Percentiles rank a stretch among this genome's conserved stretches.
Evolutionary conservation across 306 rosid species (phyloP).

Genomic region (Senna siamea): DNA sequence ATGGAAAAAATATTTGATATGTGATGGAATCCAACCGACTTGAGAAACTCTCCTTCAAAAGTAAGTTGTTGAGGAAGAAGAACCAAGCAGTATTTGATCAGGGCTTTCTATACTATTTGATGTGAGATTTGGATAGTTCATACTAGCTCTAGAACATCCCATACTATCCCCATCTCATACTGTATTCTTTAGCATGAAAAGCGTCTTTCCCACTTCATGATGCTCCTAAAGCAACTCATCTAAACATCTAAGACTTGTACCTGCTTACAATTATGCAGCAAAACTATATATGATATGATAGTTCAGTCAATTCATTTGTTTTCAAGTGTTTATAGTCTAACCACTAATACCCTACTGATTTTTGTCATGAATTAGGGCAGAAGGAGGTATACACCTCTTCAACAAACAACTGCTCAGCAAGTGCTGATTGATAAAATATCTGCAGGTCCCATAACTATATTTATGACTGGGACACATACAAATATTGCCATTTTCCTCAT

Average conservation of each 20-base stretch:
- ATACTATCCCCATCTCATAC: too few relatives aligned
- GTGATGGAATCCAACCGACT: too few relatives aligned
- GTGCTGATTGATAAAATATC: conserved; percentile 87
- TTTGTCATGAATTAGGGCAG: conserved; percentile 63
- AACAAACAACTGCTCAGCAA: conserved; percentile 78
- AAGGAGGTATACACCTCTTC: conserved; percentile 73
- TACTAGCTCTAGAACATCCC: too few relatives aligned
- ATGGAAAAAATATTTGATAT: too few relatives aligned
- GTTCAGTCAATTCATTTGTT: conserved; percentile 1
- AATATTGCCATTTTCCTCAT: conserved; percentile 80
- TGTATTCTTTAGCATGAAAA: too few relatives aligned
- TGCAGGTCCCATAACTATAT: conserved; percentile 71
- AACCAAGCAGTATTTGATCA: too few relatives aligned
- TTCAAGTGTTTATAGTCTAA: conserved; percentile 4
- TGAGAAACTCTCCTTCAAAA: too few relatives aligned
- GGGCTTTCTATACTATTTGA: too few relatives aligned
- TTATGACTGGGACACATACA: conserved; percentile 79
- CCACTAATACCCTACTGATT: conserved; percentile 36
- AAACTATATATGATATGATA: background rate
- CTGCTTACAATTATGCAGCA: background rate
- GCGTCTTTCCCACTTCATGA: too few relatives aligned
- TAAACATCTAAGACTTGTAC: background rate
- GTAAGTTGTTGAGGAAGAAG: too few relatives aligned
- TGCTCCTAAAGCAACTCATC: too few relatives aligned
- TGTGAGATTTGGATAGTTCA: too few relatives aligned